These are phyloP conservation scores for Stevia rebaudiana DNA, from an alignment of 140 eudicot species.

Conservation along the genomic window DNA sequence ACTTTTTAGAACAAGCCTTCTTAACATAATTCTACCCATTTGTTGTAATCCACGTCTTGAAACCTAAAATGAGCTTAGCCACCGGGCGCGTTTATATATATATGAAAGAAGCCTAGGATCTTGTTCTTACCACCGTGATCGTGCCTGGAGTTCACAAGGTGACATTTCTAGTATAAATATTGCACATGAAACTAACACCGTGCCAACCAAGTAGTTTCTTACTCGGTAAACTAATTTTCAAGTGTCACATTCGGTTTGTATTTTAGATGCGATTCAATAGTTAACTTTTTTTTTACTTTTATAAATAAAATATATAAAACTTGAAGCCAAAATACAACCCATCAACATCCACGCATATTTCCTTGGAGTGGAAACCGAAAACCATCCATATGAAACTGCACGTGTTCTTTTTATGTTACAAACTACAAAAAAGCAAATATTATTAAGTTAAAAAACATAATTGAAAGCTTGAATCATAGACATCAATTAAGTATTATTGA, in stretches of 20 bases:
- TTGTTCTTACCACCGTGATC: no score
- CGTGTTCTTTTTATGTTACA: constrained; percentile 2
- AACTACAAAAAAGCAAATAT: background rate
- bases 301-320: background rate
- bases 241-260: constrained; percentile 6
- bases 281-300: background rate
- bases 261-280: background rate
- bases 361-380: constrained; percentile 1
- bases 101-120: no score
- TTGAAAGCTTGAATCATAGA: constrained; percentile 1
- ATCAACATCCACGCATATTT: constrained; percentile 11
- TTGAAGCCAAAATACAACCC: constrained; percentile 3
- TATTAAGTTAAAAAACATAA: background rate
- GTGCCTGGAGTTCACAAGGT: no score
- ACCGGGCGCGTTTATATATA: no score
- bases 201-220: constrained; percentile 28
- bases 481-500: background rate
- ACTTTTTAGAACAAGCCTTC: no score
- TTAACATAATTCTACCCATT: no score
- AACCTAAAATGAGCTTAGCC: no score
- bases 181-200: constrained; percentile 21
- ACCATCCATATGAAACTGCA: constrained; percentile 12
- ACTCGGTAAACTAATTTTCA: constrained; percentile 23
- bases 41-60: no score
- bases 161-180: no score